Evolutionary conservation across 139 green algal genomes (phyloP).

Genomic region (Chlamydomonas eustigma): DNA sequence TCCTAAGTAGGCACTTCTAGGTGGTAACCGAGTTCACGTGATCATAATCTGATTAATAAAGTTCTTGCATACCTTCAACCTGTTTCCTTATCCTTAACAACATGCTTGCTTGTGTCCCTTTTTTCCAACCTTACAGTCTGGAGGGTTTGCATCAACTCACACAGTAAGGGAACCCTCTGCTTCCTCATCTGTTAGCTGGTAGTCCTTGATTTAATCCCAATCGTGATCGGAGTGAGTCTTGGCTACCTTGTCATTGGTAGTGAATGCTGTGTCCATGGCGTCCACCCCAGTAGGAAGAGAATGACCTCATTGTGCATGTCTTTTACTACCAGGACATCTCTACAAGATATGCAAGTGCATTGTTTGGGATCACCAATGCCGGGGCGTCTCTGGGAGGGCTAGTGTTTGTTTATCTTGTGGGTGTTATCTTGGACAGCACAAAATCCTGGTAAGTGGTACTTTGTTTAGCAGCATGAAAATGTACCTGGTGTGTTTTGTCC

Average conservation of each 20-base stretch:
- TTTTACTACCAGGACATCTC: conserved; percentile 75
- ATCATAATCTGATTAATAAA: too few species aligned
- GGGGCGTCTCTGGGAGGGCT: conserved; percentile 54
- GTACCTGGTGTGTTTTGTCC: not conserved
- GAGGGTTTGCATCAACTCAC: conserved; percentile 76
- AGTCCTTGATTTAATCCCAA: too few species aligned
- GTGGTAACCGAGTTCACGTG: too few species aligned
- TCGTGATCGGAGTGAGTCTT: too few species aligned
- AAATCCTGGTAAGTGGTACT: conserved; percentile 58
- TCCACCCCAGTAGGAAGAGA: conserved; percentile 18
- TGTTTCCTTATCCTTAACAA: too few species aligned
- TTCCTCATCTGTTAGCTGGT: too few species aligned
- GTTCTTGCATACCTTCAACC: too few species aligned
- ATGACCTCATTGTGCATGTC: conserved; percentile 69
- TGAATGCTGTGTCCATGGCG: too few species aligned
- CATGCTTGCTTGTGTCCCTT: too few species aligned
- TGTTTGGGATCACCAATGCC: conserved; percentile 80
- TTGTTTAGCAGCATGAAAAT: not conserved
- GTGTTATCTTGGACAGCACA: conserved; percentile 54
- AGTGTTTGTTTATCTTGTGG: conserved; percentile 52
- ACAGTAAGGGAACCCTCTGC: not conserved
- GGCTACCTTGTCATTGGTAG: not conserved
- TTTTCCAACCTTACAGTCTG: too few species aligned
- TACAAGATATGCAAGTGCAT: conserved; percentile 51
- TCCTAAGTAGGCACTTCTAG: too few species aligned